These are phyloP conservation scores for Xylariaceae sp. DNA, from an alignment of 2,329 filamentous ascomycete genomes.

Conservation along the genomic window DNA sequence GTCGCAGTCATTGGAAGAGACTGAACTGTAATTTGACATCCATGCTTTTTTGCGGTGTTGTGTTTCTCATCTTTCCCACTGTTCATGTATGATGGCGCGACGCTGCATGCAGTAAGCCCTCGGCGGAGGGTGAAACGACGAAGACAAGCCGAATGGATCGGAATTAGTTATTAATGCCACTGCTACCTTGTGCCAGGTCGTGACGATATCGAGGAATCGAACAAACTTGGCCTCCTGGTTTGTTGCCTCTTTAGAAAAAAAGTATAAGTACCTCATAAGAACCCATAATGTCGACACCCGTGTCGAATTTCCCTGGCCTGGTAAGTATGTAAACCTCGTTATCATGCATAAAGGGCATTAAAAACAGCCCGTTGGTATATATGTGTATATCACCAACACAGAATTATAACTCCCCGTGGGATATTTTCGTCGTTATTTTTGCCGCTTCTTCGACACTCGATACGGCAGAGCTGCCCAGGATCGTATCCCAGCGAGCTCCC, in stretches of 20 bases:
- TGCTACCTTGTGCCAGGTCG: constrained; percentile 3
- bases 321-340: constrained; percentile 19
- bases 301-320: constrained; percentile 6
- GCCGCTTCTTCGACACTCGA: constrained; percentile 34
- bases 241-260: constrained; percentile 7
- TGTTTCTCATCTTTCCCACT: neutral
- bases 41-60: constrained; percentile 52
- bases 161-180: constrained; percentile 18
- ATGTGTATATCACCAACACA: constrained; percentile 2
- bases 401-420: constrained; percentile 30
- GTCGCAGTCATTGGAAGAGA: constrained; percentile 72
- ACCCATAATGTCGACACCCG: constrained; percentile 8
- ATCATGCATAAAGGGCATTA: constrained; percentile 14
- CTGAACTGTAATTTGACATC: constrained; percentile 99
- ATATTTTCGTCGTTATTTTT: constrained; percentile 20
- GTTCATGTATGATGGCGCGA: neutral
- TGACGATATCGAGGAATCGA: neutral
- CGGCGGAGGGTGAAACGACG: neutral
- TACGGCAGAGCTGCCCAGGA: constrained; percentile 42
- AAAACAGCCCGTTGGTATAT: neutral
- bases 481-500: constrained; percentile 76
- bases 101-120: neutral
- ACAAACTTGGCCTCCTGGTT: constrained; percentile 10
- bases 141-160: neutral
- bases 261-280: constrained; percentile 8